Conservation (phyloP, 768 basidiomycete species). For the Auriscalpium orientale region DNA sequence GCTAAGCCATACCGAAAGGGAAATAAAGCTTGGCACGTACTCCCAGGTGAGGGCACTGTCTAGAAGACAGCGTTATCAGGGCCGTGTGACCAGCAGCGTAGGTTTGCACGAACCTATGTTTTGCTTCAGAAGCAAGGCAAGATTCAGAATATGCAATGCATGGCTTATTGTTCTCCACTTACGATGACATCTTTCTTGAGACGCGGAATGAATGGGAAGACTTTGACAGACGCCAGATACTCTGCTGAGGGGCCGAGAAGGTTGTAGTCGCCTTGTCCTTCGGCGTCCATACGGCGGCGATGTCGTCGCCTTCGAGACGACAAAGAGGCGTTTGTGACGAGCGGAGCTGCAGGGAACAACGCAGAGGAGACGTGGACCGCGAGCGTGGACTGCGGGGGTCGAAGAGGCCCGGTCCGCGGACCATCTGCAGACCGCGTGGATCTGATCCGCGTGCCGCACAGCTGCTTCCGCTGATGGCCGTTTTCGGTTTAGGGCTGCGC, state of each 20-base stretch:
- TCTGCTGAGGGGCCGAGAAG: conserved; percentile 53
- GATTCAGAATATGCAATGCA: background rate
- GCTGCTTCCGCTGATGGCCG: too few species aligned
- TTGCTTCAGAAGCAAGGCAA: conserved; percentile 16
- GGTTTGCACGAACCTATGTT: conserved; percentile 18
- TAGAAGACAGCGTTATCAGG: background rate
- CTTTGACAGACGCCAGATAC: conserved; percentile 53
- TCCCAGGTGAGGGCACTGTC: conserved; percentile 76
- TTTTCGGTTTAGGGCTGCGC: background rate
- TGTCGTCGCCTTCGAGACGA: too few species aligned
- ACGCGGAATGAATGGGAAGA: conserved; percentile 75
- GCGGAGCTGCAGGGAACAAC: too few species aligned
- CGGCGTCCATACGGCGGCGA: conserved; percentile 25
- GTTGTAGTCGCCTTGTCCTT: conserved; percentile 19
- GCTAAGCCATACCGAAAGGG: conserved; percentile 4
- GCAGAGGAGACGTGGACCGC: too few species aligned
- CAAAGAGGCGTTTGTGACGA: too few species aligned
- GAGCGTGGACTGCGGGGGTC: too few species aligned
- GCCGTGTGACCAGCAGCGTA: background rate
- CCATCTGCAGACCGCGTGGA: too few species aligned
- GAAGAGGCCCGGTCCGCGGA: too few species aligned
- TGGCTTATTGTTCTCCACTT: conserved; percentile 21
- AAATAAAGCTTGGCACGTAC: conserved; percentile 35
- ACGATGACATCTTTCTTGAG: conserved; percentile 66
- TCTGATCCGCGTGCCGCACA: too few species aligned